Base-by-base conservation (phyloP, 1,284 basidiomycete genomes). In the Apiotrichum sp. region DNA sequence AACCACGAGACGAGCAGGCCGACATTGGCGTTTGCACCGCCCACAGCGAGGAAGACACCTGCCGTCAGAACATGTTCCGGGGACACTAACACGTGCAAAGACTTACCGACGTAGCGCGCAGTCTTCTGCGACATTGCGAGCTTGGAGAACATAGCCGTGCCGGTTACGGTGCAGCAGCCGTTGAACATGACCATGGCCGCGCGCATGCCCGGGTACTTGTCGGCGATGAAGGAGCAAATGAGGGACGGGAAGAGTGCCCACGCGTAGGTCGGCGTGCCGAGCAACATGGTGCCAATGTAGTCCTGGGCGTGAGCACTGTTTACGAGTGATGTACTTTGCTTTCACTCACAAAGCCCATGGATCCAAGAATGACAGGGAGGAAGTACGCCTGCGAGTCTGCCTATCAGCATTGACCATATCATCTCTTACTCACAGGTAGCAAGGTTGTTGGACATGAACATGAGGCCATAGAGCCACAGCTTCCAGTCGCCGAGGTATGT, bases 401-500 rank as follows among this genome's bases (percentile, higher is more conserved):
- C 10, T 11, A 8, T 22, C 22, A 22, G 22, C 22, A 22, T 22
- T 22, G 22, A 22, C 22, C 22, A 22, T 22, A 22, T 22, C 22
- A 22, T 22, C 22, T 38, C 13, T 7, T 8, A 34, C 44, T 32
- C 32, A 46, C 44, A 62, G n/a, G 44, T 44, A n/a, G 52, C 56
- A 6, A 53, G 56, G 22, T 62, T 65, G 22, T 59, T 57, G 31
- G 59, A 53, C 43, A 65, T 61, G 65, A 79, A 76, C 62, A 74
- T 64, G 51, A 78, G 61, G 29, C 69, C 76, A 54, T 75, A 79
- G 6, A 65, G 53, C 78, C 78, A 79, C 10, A 77, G 57, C 68
- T 76, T 78, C 61, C 67, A 59, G 62, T 79, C 77, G 13, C 32
- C n/a, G 13, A 69, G 46, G 61, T 79, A 76, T 43, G 52, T 63